Evolutionary conservation across 2,329 filamentous ascomycete species (phyloP), one percentile per base, ranked within the genome.

Genomic region (Arachnomyces sp.): DNA sequence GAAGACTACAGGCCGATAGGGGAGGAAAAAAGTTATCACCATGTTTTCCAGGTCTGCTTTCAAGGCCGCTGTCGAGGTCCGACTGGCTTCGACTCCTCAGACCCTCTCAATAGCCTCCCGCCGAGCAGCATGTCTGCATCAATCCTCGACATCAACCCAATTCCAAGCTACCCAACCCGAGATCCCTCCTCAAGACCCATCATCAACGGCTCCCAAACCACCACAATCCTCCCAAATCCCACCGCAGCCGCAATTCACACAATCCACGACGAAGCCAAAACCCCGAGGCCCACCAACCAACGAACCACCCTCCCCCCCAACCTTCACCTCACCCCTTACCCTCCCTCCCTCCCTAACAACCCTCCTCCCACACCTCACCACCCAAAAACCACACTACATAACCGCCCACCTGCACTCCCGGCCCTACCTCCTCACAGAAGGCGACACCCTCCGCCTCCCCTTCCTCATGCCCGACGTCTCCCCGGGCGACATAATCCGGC

Each of bases 401-500:
- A 60, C 62, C 17, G 64, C 67, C 8, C 66, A 71, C 50, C 51
- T 72, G 20, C 68, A 72, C 49, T 62, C 64, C 3, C 60, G 63
- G n/a, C 67, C 68, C n/a, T 72, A 68, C 54, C 63, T 72, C 16
- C 54, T 72, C 37, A 71, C 68, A 0, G 68, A 73, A 33, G 85
- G 85, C 50, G 85, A 92, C 66, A 71, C 73, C 44, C 64, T 92
- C 37, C 83, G 84, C 28, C 77, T 92, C 38, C 85, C 85, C 4
- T 89, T 89, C 69, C 75, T 76, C 53, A 86, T 92, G 79, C 77
- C 80, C 2, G 79, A 76, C 17, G 84, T 87, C 4, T 66, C 73
- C 6, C 81, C 88, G 1, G 92, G 92, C 20, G 90, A 96, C 59
- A 70, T 93, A 29, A 72, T 98, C 44, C 84, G 89, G 5, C 74